Percentiles rank a stretch among this genome's conserved stretches.
Evolutionary conservation across 2,329 filamentous ascomycete genomes (phyloP).

Genomic region (Apiospora pterosperma): DNA sequence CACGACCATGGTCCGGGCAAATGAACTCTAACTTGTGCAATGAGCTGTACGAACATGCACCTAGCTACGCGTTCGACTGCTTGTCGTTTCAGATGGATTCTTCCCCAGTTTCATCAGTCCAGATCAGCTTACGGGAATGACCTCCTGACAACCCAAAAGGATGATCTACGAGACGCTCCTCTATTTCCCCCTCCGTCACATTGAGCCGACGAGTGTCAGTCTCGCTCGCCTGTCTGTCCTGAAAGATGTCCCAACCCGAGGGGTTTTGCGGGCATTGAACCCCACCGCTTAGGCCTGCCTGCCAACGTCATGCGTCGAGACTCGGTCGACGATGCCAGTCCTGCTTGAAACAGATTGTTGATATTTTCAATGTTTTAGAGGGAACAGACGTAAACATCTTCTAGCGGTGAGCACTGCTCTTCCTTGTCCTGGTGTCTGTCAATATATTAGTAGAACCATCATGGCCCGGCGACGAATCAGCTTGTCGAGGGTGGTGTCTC

Average conservation of each 20-base stretch:
- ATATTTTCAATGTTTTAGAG: background rate
- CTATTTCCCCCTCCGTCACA: background rate
- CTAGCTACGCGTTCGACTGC: background rate
- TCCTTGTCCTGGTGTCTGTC: background rate
- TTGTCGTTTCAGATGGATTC: slow-evolving; percentile 2
- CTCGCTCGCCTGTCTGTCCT: background rate
- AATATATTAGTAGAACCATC: background rate
- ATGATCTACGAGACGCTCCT: background rate
- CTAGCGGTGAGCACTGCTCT: background rate
- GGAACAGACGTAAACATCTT: background rate
- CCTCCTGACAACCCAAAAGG: background rate
- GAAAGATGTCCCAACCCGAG: background rate
- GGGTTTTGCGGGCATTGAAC: background rate
- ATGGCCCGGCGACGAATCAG: background rate
- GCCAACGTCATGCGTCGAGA: background rate
- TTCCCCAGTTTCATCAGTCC: background rate
- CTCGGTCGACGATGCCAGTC: background rate
- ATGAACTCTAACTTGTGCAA: background rate
- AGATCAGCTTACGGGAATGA: background rate
- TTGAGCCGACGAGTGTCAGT: background rate
- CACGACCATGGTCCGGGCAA: background rate
- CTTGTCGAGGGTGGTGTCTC: background rate
- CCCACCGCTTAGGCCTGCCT: slow-evolving; percentile 1
- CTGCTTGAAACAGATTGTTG: background rate
- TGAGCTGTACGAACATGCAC: background rate